Conservation (phyloP, 1,139 yeast species). For the Taiozyma sp. region DNA sequence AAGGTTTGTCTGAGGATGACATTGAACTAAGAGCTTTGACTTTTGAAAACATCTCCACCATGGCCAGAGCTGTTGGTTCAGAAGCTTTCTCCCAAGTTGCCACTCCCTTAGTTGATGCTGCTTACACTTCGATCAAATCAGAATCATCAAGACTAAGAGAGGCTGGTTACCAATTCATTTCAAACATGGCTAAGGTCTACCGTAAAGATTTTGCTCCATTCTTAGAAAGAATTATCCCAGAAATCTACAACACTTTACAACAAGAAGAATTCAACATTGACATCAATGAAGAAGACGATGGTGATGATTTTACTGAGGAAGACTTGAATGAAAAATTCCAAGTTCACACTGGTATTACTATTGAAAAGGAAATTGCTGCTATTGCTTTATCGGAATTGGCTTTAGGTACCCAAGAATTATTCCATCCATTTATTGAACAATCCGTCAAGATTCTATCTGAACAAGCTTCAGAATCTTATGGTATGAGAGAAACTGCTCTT, state of each 20-base stretch:
- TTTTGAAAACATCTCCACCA: conserved; percentile 87
- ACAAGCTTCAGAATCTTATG: conserved; percentile 81
- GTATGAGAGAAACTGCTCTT: conserved; percentile 86
- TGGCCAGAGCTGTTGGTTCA: conserved; percentile 96
- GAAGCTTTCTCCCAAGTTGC: conserved; percentile 83
- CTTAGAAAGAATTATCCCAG: conserved; percentile 77
- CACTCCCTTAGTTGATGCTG: conserved; percentile 83
- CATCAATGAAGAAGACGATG: conserved; percentile 33
- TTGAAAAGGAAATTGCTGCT: conserved; percentile 96
- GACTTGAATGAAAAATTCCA: conserved; percentile 68
- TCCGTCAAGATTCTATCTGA: conserved; percentile 61
- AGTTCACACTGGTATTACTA: conserved; percentile 91
- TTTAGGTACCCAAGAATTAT: conserved; percentile 73
- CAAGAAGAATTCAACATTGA: conserved; percentile 68
- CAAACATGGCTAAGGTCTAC: conserved; percentile 92
- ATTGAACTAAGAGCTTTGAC: conserved; percentile 86
- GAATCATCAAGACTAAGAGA: conserved; percentile 86
- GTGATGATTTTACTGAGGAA: conserved; percentile 34
- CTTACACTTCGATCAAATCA: conserved; percentile 72
- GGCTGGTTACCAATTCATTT: conserved; percentile 90
- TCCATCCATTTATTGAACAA: conserved; percentile 72
- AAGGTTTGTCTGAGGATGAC: conserved; percentile 73
- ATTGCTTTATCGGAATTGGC: conserved; percentile 91
- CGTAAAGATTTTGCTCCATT: conserved; percentile 86
- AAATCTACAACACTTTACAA: conserved; percentile 74